phyloP scores from a whole-genome alignment of 1,284 basidiomycete species.

The Boletus semigastroideus region DNA sequence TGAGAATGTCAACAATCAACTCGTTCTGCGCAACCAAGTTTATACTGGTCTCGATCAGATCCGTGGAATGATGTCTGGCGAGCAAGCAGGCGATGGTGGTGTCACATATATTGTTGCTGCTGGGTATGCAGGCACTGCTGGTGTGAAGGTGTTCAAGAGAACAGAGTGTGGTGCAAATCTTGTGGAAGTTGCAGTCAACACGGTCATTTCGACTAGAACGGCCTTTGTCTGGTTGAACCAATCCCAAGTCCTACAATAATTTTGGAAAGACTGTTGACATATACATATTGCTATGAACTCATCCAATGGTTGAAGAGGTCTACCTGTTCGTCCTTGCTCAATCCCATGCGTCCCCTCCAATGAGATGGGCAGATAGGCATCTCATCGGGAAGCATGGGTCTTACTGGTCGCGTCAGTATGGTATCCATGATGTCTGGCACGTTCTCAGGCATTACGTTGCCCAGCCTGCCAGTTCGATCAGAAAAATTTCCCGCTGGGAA shows the following conservation, averaged over 20 bases:
- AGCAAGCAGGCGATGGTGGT: constrained; percentile 39
- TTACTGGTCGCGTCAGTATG: constrained; percentile 38
- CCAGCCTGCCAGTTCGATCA: constrained; percentile 46
- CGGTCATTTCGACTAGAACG: constrained; percentile 49
- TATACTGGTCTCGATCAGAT: constrained; percentile 66
- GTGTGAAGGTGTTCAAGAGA: constrained; percentile 54
- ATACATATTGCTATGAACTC: background rate
- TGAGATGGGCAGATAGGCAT: constrained; percentile 42
- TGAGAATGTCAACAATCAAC: constrained; percentile 43
- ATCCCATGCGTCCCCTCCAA: constrained; percentile 79
- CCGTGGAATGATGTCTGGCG: constrained; percentile 60
- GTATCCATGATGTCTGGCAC: constrained; percentile 55
- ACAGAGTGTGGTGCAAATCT: constrained; percentile 54
- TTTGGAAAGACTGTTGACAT: background rate
- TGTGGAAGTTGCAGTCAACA: constrained; percentile 50
- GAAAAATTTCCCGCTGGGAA: background rate
- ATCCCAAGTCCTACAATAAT: background rate
- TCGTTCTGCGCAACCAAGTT: constrained; percentile 49
- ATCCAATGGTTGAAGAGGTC: constrained; percentile 36
- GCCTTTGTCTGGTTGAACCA: constrained; percentile 44
- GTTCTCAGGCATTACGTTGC: constrained; percentile 55
- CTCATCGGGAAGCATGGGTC: constrained; percentile 32
- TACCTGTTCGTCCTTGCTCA: constrained; percentile 62
- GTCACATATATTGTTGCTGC: constrained; percentile 58
- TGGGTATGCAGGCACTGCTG: constrained; percentile 51